These are phyloP conservation scores for Pleurotus eryngii DNA, from an alignment of 768 basidiomycete species.

Conservation along the genomic window DNA sequence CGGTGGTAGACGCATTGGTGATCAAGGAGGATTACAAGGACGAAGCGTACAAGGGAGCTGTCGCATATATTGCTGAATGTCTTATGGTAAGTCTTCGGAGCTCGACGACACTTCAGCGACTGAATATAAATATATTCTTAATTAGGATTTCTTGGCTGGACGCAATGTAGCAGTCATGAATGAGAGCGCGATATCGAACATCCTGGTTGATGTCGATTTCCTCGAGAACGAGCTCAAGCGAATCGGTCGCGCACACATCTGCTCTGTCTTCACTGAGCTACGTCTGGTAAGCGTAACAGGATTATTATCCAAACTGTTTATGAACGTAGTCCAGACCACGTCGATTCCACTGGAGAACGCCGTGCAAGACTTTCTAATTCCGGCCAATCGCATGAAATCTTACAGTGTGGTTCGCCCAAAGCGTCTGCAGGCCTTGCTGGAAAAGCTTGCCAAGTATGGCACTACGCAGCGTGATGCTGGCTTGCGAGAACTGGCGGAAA, in stretches of 20 bases:
- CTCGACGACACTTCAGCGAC: too few relatives aligned
- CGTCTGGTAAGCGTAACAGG: conserved; percentile 55
- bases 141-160: conserved; percentile 74
- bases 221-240: conserved; percentile 82
- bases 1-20: conserved; percentile 86
- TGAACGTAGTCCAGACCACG: conserved; percentile 46
- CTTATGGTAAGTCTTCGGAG: conserved; percentile 66
- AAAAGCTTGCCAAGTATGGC: conserved; percentile 75
- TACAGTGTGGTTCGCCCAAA: conserved; percentile 68
- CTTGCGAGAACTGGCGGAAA: conserved; percentile 66
- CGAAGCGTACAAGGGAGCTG: conserved; percentile 83
- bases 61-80: conserved; percentile 84
- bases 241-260: conserved; percentile 69
- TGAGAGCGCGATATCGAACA: conserved; percentile 84
- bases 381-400: conserved; percentile 62
- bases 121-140: too few relatives aligned
- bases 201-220: conserved; percentile 84
- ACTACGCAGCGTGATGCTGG: conserved; percentile 54
- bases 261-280: conserved; percentile 73
- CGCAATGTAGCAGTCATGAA: conserved; percentile 77
- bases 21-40: conserved; percentile 86
- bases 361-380: conserved; percentile 77
- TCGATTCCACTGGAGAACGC: conserved; percentile 71
- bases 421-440: conserved; percentile 67
- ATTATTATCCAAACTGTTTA: conserved; percentile 6